These are phyloP conservation scores for Spathaspora arborariae DNA, from an alignment of 805 yeast species.

Conservation along the genomic window DNA sequence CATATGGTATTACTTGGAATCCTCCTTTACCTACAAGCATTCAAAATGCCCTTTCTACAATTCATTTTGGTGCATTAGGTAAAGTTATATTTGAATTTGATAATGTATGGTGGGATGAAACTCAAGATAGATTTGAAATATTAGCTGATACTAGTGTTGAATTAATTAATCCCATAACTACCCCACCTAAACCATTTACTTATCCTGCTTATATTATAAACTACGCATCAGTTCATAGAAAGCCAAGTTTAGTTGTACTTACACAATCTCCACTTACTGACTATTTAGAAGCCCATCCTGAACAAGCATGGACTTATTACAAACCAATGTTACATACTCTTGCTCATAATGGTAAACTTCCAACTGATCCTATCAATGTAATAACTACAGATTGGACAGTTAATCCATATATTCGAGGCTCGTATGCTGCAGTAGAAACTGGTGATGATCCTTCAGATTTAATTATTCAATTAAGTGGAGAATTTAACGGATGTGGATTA, in stretches of 20 bases:
- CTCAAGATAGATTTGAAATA: constrained; percentile 38
- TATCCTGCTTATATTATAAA: constrained; percentile 64
- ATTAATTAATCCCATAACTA: constrained; percentile 8
- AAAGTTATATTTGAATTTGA: constrained; percentile 42
- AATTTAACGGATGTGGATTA: constrained; percentile 17
- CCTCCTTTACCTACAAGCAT: constrained; percentile 20
- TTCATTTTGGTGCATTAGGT: constrained; percentile 40
- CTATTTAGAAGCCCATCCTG: constrained; percentile 48
- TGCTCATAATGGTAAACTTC: constrained; percentile 7
- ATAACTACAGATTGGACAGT: constrained; percentile 67
- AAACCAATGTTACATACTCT: constrained; percentile 46
- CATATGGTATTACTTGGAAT: constrained; percentile 44
- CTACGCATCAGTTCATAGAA: constrained; percentile 41
- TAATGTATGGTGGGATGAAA: constrained; percentile 40
- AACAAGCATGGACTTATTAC: constrained; percentile 53
- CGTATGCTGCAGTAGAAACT: constrained; percentile 69
- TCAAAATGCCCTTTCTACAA: constrained; percentile 16
- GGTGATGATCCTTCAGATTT: constrained; percentile 68
- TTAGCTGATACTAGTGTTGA: constrained; percentile 12
- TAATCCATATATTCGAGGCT: constrained; percentile 77
- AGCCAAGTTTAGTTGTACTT: constrained; percentile 52
- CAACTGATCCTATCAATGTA: constrained; percentile 32
- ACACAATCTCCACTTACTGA: constrained; percentile 73
- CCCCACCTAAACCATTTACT: constrained; percentile 44
- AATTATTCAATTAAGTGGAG: constrained; percentile 55